Evolutionary conservation across 192 early-diverging fungal genomes (phyloP), one percentile per base, ranked within the genome.

Genomic region (Cetraspora pellucida): DNA sequence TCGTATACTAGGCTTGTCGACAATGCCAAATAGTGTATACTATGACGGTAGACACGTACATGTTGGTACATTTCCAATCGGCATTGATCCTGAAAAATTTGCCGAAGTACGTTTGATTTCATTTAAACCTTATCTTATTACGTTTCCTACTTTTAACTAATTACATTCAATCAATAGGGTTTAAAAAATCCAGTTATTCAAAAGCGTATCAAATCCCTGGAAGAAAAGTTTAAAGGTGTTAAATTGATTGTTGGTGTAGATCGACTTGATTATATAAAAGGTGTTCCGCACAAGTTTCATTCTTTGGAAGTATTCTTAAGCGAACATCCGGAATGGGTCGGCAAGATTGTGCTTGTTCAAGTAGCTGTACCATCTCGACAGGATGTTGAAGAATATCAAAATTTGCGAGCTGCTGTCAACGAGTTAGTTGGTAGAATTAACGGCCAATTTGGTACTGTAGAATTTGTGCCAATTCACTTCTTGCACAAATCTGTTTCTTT

Each of bases 181-280:
- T 85, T 98, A 31, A 82, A 94, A 76, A 84, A 92, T 0, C 79
- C 80, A 7, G 78, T 81, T 3, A 92, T 99, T 78, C 81, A 87
- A 74, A 54, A 85, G 44, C 89, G 97, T 31, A 97, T 99, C 77
- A 82, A 85, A 14, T 82, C 87, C 64, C 82, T 99, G n/a, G 87
- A 93, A 78, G 87, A 88, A 57, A 91, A 91, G 77, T 99, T 99
- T 78, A 87, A 89, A 59, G 96, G 92, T 19, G 89, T 89, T 45
- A 93, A 94, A 79, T 82, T 99, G 10, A 93, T 99, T 81, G 93
- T 99, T 1, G 97, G 98, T 17, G 96, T 99, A 1, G 98, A 99
- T 80, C 89, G 98, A 45, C 87, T 99, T 52, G 98, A 99, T 83
- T 99, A 99, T 81, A 99, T 99, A 87, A 99, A 99, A 86, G 98